phyloP scores from a whole-genome alignment of 208 protist species.

The Perkinsela sp. region DNA sequence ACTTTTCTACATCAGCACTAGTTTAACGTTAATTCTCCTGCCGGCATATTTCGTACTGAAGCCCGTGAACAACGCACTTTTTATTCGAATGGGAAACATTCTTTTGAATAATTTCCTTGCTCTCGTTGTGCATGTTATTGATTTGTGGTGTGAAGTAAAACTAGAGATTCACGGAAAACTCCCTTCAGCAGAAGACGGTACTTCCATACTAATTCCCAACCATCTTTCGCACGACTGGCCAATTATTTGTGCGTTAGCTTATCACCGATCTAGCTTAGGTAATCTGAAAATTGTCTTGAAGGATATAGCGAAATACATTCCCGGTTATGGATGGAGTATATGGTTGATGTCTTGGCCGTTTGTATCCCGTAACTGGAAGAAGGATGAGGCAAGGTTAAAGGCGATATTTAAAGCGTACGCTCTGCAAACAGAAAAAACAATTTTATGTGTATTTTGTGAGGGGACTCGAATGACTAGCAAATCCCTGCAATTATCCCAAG shows the following conservation, averaged over 20 bases:
- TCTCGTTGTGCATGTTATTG: not conserved
- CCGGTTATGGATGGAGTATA: not conserved
- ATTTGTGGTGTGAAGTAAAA: not conserved
- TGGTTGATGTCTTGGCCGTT: conserved; percentile 2
- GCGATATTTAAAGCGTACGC: not conserved
- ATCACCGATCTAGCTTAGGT: not conserved
- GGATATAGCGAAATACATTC: not conserved
- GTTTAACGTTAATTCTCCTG: not conserved
- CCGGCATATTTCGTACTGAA: not conserved
- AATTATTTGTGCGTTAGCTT: not conserved
- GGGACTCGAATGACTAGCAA: not conserved
- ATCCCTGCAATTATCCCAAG: not conserved
- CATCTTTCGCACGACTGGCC: conserved; percentile 2
- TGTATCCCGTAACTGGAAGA: not conserved
- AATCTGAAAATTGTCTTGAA: conserved; percentile 1
- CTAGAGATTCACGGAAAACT: not conserved
- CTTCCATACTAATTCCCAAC: not conserved
- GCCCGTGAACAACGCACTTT: not conserved
- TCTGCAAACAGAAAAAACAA: not conserved
- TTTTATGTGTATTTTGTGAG: conserved; percentile 1
- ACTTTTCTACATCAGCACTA: not conserved
- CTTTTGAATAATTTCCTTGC: not conserved
- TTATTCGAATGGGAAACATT: not conserved
- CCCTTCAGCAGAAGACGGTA: not conserved
- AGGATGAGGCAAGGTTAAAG: not conserved